phyloP scores from a whole-genome alignment of 1,284 basidiomycete genomes.

The Mycosarcoma maydis region DNA sequence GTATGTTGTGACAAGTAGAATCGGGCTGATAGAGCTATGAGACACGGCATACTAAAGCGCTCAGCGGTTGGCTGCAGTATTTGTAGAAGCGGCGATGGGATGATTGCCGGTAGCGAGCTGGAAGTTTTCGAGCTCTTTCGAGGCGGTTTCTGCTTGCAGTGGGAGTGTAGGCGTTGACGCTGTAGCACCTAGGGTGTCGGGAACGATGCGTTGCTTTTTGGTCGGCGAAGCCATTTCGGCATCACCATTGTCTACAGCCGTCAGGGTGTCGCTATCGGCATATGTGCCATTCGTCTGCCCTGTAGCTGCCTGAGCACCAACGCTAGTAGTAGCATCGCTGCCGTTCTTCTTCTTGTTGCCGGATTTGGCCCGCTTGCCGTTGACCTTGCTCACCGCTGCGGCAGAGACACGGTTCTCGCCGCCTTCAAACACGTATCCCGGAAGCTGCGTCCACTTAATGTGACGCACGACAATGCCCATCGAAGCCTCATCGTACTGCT shows the following conservation, averaged over 20 bases:
- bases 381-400: conserved; percentile 77
- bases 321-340: conserved; percentile 3
- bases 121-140: conserved; percentile 49
- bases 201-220: conserved; percentile 42
- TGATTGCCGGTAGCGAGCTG: conserved; percentile 45
- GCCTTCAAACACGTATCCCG: conserved; percentile 81
- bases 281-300: conserved; percentile 17
- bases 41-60: no score
- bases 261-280: conserved; percentile 3
- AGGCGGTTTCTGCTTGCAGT: conserved; percentile 40
- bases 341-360: conserved; percentile 73
- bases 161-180: conserved; percentile 36
- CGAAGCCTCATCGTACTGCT: conserved; percentile 87
- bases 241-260: conserved; percentile 27
- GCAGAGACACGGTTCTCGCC: conserved; percentile 67
- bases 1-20: background rate
- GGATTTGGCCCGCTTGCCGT: conserved; percentile 79
- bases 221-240: conserved; percentile 40
- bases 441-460: conserved; percentile 87
- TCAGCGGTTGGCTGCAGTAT: conserved; percentile 37
- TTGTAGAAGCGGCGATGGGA: conserved; percentile 38
- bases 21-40: no score
- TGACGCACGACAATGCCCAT: conserved; percentile 96
- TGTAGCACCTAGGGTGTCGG: background rate
- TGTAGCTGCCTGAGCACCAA: conserved; percentile 1